Evolutionary conservation across 495 filamentous ascomycete species (phyloP), one percentile per base, ranked within the genome.

Genomic region (Penicillium waksmanii): DNA sequence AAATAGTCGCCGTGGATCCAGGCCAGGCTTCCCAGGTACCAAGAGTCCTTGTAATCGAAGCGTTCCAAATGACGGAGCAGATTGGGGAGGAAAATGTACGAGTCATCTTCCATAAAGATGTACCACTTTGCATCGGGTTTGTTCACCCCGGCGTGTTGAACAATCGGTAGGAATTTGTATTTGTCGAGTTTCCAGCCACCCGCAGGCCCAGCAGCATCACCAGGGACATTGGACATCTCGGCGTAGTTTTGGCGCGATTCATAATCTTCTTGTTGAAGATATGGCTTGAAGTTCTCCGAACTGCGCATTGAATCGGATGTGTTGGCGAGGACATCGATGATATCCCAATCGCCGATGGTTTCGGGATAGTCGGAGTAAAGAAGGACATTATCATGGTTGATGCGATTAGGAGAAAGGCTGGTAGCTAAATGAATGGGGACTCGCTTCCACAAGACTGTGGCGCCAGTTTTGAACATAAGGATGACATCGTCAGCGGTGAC

Each of bases 71-170:
- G 85, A 21, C 70, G 66, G n/a, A 81, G 67, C 34, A 85, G 61
- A 62, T 82, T 86, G 19, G 77, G 70, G 74, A 82, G 85, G 55
- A 85, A 74, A 27, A 87, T 76, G 62, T 83, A 85, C 12, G 84
- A 82, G 67, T 87, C 85, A 51, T 83, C 83, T 51, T 87, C 85
- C 64, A 86, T 79, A 57, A 86, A 85, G 33, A 87, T 63, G 65
- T 86, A 88, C 82, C 84, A 88, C 54, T 85, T 78, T 19, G 78
- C 77, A 49, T 74, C 61, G 3, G 84, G 83, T 7, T 64, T 65
- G 31, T 42, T 66, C 25, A 58, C 65, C n/a, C 73, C 73, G 6
- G 79, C 73, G 43, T 77, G 67, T 31, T 76, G 65, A 18, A 81
- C 54, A 51, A 82, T 77, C 5, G 78, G 78, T 38, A 82, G 47